These are phyloP conservation scores for Nymphaea thermarum DNA, from an alignment of 164 flowering plant species.

Conservation along the genomic window DNA sequence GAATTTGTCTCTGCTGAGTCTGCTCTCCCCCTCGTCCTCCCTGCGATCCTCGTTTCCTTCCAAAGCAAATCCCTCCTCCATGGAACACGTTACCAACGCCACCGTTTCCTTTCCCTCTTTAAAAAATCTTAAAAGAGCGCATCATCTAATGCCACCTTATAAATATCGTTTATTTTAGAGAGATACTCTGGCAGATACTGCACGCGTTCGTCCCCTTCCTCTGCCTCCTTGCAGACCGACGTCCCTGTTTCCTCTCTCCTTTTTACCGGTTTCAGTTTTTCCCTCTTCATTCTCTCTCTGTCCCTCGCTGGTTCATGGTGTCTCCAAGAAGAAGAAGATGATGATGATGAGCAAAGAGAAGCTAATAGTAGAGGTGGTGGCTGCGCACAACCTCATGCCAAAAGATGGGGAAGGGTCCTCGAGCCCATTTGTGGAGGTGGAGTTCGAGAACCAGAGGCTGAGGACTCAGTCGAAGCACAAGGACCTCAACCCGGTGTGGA, in stretches of 20 bases:
- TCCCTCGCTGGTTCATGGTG: background rate
- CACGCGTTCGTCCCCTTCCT: background rate
- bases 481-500: slow-evolving; percentile 80
- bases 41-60: background rate
- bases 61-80: background rate
- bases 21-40: background rate
- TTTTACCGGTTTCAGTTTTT: background rate
- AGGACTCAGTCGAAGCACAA: slow-evolving; percentile 54
- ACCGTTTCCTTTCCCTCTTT: background rate
- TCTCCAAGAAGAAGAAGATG: background rate
- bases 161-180: background rate
- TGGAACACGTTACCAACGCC: background rate
- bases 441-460: slow-evolving; percentile 56
- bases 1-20: background rate
- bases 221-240: background rate
- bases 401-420: slow-evolving; percentile 75
- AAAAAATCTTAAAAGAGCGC: background rate
- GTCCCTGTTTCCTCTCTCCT: background rate
- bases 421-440: slow-evolving; percentile 65
- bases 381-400: slow-evolving; percentile 58
- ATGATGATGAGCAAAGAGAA: slow-evolving; percentile 20
- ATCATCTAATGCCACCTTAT: background rate
- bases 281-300: background rate
- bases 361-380: slow-evolving; percentile 77
- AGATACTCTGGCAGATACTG: background rate